These are phyloP conservation scores for Fraxinus baroniana DNA, from an alignment of 305 asterid species.

Conservation along the genomic window DNA sequence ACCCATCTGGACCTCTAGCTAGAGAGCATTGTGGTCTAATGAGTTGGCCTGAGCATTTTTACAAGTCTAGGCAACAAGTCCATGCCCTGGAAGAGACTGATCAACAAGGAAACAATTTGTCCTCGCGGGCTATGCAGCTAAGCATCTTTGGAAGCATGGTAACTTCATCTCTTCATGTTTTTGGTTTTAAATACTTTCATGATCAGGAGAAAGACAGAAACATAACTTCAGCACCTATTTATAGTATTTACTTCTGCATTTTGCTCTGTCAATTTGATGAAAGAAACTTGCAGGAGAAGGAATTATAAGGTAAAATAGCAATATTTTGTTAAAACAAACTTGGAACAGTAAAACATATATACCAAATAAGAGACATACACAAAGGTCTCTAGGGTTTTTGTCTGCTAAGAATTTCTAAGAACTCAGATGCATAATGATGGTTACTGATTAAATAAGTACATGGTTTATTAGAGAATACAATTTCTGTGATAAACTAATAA, in stretches of 20 bases:
- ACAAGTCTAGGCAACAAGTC: slow-evolving; percentile 26
- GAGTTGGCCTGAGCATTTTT: slow-evolving; percentile 75
- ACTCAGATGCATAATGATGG: neutral
- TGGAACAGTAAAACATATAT: neutral
- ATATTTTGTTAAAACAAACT: neutral
- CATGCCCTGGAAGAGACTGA: slow-evolving; percentile 32
- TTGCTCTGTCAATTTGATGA: neutral
- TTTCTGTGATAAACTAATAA: neutral
- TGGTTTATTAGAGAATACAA: neutral
- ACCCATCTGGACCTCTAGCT: slow-evolving; percentile 38
- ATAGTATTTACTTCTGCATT: slow-evolving; percentile 2
- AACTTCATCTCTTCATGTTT: slow-evolving; percentile 19
- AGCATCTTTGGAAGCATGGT: slow-evolving; percentile 83
- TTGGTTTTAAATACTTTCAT: neutral
- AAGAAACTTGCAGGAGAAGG: neutral
- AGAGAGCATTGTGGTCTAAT: slow-evolving; percentile 58
- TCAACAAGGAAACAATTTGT: slow-evolving; percentile 44
- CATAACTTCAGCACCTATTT: neutral
- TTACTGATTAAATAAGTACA: neutral
- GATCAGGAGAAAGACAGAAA: neutral
- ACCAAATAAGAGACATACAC: neutral
- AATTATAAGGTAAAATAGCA: neutral
- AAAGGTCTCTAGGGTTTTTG: neutral
- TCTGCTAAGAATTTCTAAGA: neutral
- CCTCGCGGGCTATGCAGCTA: slow-evolving; percentile 76